phyloP scores from a whole-genome alignment of 441 rosid species.

The Erodium chrysanthum region DNA sequence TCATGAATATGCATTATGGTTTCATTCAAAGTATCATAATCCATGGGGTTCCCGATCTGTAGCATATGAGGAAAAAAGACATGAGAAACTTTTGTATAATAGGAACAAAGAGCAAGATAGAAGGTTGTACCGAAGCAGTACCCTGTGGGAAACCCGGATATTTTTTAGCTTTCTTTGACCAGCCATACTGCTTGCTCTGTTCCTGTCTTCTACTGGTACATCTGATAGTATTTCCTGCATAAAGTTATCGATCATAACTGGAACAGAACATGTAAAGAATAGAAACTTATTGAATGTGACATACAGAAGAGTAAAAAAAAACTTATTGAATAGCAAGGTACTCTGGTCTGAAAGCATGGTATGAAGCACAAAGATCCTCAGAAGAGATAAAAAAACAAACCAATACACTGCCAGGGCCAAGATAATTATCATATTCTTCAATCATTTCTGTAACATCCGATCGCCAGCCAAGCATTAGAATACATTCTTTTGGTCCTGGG shows the following conservation, averaged over 20 bases:
- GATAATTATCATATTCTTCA: slow-evolving; percentile 87
- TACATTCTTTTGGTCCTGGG: slow-evolving; percentile 72
- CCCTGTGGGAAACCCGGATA: slow-evolving; percentile 57
- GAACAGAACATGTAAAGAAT: no score
- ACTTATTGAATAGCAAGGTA: no score
- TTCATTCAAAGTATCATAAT: slow-evolving; percentile 62
- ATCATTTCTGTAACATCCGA: slow-evolving; percentile 74
- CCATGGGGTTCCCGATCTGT: slow-evolving; percentile 85
- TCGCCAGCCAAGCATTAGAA: slow-evolving; percentile 94
- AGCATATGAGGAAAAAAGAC: slow-evolving; percentile 12
- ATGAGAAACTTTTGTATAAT: not conserved
- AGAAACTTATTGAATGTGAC: no score
- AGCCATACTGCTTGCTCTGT: slow-evolving; percentile 27
- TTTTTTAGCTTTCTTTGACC: slow-evolving; percentile 45
- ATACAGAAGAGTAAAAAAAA: no score
- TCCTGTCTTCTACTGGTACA: slow-evolving; percentile 69
- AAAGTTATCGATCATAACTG: not conserved
- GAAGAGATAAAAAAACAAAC: slow-evolving; percentile 32
- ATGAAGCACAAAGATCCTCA: slow-evolving; percentile 9
- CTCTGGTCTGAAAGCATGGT: not conserved
- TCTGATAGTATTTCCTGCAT: slow-evolving; percentile 82
- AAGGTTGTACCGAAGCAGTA: slow-evolving; percentile 25
- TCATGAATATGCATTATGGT: slow-evolving; percentile 44
- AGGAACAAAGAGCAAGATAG: not conserved
- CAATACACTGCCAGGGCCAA: slow-evolving; percentile 88